A percentile compares a stretch with the other conserved stretches of the same genome.
These are phyloP conservation scores for Lupinus albus DNA, from an alignment of 306 rosid genomes.

Conservation along the genomic window DNA sequence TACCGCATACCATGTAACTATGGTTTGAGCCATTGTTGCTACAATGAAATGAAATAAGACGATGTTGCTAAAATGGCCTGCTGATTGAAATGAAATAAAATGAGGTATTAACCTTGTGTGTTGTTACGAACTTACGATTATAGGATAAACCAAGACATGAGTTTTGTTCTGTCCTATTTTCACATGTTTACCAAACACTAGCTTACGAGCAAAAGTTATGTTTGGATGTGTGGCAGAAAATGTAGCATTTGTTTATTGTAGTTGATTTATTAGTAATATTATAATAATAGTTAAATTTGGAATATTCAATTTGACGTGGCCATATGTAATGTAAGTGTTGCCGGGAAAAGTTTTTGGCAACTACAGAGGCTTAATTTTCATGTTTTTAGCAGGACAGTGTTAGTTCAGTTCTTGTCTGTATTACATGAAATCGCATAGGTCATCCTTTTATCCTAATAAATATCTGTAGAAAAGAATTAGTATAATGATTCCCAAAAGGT, in stretches of 20 bases:
- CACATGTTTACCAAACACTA: too few relatives aligned
- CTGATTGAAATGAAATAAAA: background rate
- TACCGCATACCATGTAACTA: too few relatives aligned
- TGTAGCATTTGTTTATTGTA: constrained; percentile 12
- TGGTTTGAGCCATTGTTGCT: too few relatives aligned
- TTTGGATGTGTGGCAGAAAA: constrained; percentile 19
- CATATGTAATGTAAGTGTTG: constrained; percentile 11
- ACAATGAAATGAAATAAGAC: background rate
- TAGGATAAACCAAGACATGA: too few relatives aligned
- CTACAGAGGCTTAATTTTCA: constrained; percentile 3
- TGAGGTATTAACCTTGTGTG: too few relatives aligned
- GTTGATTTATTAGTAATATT: constrained; percentile 2
- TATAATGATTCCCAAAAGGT: constrained; percentile 27
- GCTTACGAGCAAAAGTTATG: background rate
- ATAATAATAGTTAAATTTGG: background rate
- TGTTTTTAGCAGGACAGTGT: background rate
- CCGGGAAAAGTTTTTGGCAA: constrained; percentile 15
- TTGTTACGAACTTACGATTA: too few relatives aligned
- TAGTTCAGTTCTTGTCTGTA: constrained; percentile 16
- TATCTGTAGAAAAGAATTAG: constrained; percentile 14
- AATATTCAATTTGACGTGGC: constrained; percentile 17
- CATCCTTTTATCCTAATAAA: constrained; percentile 17
- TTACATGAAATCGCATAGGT: background rate
- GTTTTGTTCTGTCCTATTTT: too few relatives aligned
- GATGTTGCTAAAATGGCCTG: background rate